phyloP scores from a whole-genome alignment of 371 early-diverging fungal species.

The Funneliformis caledonium region DNA sequence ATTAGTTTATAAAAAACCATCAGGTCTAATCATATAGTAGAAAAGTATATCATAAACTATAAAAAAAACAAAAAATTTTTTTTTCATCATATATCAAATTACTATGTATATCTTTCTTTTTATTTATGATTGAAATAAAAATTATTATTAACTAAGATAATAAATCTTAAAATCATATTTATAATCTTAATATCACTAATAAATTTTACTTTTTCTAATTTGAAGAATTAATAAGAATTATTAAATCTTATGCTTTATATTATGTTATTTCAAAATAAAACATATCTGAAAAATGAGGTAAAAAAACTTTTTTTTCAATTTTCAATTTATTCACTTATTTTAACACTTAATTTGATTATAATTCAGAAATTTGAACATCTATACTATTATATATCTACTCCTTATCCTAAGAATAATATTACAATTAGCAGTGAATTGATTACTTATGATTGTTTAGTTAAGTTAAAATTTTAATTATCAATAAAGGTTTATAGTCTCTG shows the following conservation, averaged over 20 bases:
- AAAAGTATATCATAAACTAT: no score
- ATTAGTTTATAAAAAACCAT: no score
- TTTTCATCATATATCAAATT: no score
- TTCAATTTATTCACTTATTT: background rate
- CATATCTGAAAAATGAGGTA: background rate
- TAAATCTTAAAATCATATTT: no score
- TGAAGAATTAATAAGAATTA: background rate
- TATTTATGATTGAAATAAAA: no score
- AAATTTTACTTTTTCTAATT: no score
- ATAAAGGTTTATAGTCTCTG: background rate
- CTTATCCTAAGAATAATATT: background rate
- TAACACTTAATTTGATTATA: background rate
- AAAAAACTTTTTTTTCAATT: background rate
- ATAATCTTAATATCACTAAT: no score
- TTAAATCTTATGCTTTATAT: background rate
- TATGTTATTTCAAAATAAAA: background rate
- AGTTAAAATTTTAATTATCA: background rate
- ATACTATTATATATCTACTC: background rate
- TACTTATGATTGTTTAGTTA: background rate
- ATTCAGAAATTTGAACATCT: background rate
- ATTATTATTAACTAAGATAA: no score
- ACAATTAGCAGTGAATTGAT: background rate
- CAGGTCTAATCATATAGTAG: no score
- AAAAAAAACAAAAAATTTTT: no score
- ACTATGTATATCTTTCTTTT: no score